A percentile compares a stretch with the other conserved stretches of the same genome.
Evolutionary conservation across 2,329 filamentous ascomycete genomes (phyloP).

Genomic region (Pseudogymnoascus sp.): DNA sequence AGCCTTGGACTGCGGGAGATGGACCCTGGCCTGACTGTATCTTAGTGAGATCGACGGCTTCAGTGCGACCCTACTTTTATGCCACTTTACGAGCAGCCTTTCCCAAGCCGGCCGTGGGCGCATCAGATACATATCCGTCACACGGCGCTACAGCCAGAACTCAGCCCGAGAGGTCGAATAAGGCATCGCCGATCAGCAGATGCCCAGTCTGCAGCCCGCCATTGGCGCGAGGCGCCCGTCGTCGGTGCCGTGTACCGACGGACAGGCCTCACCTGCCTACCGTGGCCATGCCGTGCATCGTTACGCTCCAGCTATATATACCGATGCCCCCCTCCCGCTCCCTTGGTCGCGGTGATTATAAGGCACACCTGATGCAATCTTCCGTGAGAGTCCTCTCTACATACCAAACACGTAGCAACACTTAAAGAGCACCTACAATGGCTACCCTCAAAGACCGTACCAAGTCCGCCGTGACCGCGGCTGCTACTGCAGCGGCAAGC

Average conservation of each 20-base stretch:
- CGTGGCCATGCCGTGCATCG: not conserved
- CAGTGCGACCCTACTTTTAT: not conserved
- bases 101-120: not conserved
- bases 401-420: not conserved
- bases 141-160: not conserved
- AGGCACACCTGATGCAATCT: not conserved
- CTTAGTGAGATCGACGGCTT: not conserved
- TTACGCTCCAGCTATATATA: slow-evolving; percentile 6
- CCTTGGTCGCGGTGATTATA: not conserved
- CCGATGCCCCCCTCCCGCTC: not conserved
- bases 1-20: not conserved
- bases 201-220: not conserved
- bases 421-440: not conserved
- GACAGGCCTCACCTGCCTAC: not conserved
- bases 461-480: not conserved
- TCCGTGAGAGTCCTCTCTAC: not conserved
- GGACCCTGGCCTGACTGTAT: not conserved
- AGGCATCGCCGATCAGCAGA: slow-evolving; percentile 1
- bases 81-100: not conserved
- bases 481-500: not conserved
- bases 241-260: not conserved
- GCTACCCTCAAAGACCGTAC: slow-evolving; percentile 9
- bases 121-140: not conserved
- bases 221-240: not conserved
- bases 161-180: not conserved